Base-by-base conservation (phyloP, 2,329 filamentous ascomycete species). In the Penicillium fuscoglaucum region DNA sequence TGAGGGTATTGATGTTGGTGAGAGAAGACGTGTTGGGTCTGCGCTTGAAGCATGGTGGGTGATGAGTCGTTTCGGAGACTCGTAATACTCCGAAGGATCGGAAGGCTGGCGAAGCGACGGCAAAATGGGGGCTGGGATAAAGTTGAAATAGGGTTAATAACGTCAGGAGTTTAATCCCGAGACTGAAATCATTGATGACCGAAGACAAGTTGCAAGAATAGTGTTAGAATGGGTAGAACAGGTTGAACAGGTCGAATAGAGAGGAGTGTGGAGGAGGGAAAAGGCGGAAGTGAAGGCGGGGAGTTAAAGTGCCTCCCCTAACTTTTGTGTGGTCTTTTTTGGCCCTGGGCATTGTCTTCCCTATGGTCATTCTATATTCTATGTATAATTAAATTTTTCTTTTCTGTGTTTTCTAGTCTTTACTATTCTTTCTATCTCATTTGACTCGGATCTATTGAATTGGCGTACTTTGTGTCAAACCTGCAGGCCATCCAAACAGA, bases 1-100 rank as follows among this genome's bases (percentile, higher is more conserved):
- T 80, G 79, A 26, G 76, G 77, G 58, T 80, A 81, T 67, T 81
- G 81, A 67, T 82, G 80, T 70, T 83, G 82, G 68, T 87, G 84
- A 55, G 83, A 82, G 73, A 85, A 86, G 72, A 85, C 78, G 79
- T 87, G 84, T 74, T 85, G 83, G 73, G 81, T 80, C 75, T 81
- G 77, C 71, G 78, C 74, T 76, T 77, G 75, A 58, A 78, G 74
- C 76, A 78, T 78, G 70, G 66, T 73, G 75, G 68, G 60, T 60
- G 61, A 58, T 66, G 61, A 64, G 61, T 64, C 55, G 55, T 47
- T 39, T 63, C 56, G 59, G 60, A 55, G 55, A 61, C 61, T 67
- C 59, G 66, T 68, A 66, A 66, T 62, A 55, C 61, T 67, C 66
- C 67, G 65, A 67, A 63, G 66, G 64, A 65, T 66, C 56, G 59